Evolutionary conservation across 2,329 filamentous ascomycete genomes (phyloP), one percentile per base, ranked within the genome.

Genomic region (Diaporthe helianthi): DNA sequence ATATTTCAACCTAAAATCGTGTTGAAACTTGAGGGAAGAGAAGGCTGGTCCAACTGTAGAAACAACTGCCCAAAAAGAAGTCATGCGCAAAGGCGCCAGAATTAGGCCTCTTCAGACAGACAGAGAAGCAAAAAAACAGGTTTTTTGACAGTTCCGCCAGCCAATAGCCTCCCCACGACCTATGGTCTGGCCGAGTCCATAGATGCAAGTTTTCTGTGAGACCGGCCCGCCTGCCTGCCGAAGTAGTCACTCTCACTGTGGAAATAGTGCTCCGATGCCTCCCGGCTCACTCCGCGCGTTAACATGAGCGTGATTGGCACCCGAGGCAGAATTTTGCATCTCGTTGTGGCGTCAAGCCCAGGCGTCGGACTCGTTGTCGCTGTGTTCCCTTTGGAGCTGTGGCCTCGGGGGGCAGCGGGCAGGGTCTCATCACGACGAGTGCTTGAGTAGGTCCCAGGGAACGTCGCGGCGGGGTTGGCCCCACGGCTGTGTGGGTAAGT

Each of bases 121-220:
- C n/a, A 61, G 13, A 24, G 6, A 6, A n/a, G n/a, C n/a, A 38
- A 55, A 66, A 67, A 67, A 67, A 67, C 65, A 54, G 53, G 65
- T 67, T 67, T 67, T 58, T 49, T 33, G 9, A 67, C 41, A 55
- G 17, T n/a, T 58, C 51, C 65, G 46, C 22, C 31, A 47, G 29
- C 52, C 52, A 58, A 52, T 58, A 36, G 52, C 24, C 41, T 58
- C 19, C 33, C 65, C 29, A 26, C 33, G 64, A 55, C 29, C 65
- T 41, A 63, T 24, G 65, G 22, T 49, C 52, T 58, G 33, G 41
- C 65, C 53, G 41, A 67, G 65, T 55, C 65, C 65, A 58, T 58
- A 49, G 33, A 33, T 63, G 58, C 58, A 63, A 24, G 38, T 46
- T 31, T 31, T 33, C 64, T 52, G 41, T 33, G 31, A 67, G 41